A percentile compares a stretch with the other conserved stretches of the same genome.
These are phyloP conservation scores for Erythrophleum fordii DNA, from an alignment of 306 rosid genomes.

Conservation along the genomic window DNA sequence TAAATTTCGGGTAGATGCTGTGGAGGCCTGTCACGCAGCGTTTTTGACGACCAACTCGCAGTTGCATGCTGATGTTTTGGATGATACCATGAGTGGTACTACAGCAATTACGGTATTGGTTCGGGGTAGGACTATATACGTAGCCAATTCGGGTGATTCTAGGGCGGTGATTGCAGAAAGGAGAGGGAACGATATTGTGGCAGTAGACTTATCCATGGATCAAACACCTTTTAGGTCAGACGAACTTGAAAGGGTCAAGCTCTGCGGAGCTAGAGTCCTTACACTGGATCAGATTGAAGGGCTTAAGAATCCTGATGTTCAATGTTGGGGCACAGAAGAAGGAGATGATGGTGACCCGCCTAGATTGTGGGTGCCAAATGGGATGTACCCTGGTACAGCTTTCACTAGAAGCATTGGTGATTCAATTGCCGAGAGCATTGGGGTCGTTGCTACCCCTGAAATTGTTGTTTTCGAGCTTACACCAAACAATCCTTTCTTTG, in stretches of 20 bases:
- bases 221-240: constrained; percentile 88
- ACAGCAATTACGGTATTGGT: constrained; percentile 88
- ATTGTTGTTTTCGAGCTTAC: constrained; percentile 89
- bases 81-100: constrained; percentile 97
- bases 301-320: constrained; percentile 89
- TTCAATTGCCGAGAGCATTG: constrained; percentile 90
- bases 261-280: constrained; percentile 94
- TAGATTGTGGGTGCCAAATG: constrained; percentile 93
- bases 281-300: constrained; percentile 99
- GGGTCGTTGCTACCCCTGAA: constrained; percentile 97
- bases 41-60: constrained; percentile 73
- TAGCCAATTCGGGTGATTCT: constrained; percentile 95
- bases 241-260: constrained; percentile 85
- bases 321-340: constrained; percentile 94
- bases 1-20: constrained; percentile 64
- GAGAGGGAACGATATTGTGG: constrained; percentile 78
- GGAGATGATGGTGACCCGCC: constrained; percentile 98
- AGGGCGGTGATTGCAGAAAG: constrained; percentile 90
- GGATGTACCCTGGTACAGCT: constrained; percentile 99
- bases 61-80: constrained; percentile 73
- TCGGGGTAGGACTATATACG: constrained; percentile 75
- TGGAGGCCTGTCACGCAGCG: constrained; percentile 85
- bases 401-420: constrained; percentile 96
- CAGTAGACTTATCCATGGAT: constrained; percentile 90
- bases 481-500: constrained; percentile 82